Base-by-base conservation (phyloP, 768 basidiomycete species). In the Tricholoma furcatifolium region DNA sequence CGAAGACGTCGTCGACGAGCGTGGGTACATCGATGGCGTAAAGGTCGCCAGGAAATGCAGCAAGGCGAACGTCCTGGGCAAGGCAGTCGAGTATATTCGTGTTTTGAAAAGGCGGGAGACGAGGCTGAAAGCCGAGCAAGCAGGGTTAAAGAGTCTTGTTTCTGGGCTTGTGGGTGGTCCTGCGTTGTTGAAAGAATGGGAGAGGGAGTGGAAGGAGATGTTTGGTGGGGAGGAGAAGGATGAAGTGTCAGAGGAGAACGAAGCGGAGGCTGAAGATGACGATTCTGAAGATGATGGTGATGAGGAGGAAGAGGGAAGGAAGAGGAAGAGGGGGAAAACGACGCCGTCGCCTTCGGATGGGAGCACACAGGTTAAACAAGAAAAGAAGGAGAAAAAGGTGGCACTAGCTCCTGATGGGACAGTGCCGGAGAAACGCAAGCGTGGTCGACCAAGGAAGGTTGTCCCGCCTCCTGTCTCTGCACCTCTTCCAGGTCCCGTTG, bases 1-100 rank as follows among this genome's bases (percentile, higher is more conserved):
- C 10, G 68, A 76, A 6, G 86, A 88, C 59, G 72, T 81, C 2
- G 82, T 90, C n/a, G 91, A 93, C 55, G 83, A 85, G 34, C 80
- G 91, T 3, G 93, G 93, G 3, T 93, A 87, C 59, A 87, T 93
- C 2, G 93, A 95, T 61, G 93, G 93, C n/a, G 90, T 95, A 64
- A 89, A 88, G 66, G 87, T 93, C 9, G 93, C 93, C 7, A 78
- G 91, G 53, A 95, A 93, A 70, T 90, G 90, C 67, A 89, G 87
- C 70, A 95, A 95, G 64, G 91, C 91, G 2, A 92, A 91, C 52
- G 89, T 95, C 5, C 78, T 95, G 9, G 91, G 88, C 32, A 95
- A 94, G 57, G 91, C 91, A 0, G 88, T 90, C 9, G 93, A 95
- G 67, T 95, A 95, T 65, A 95, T 95, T 54, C 85, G 87, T 8